phyloP scores from a whole-genome alignment of 345 rosid species.

The Aurinia saxatilis region DNA sequence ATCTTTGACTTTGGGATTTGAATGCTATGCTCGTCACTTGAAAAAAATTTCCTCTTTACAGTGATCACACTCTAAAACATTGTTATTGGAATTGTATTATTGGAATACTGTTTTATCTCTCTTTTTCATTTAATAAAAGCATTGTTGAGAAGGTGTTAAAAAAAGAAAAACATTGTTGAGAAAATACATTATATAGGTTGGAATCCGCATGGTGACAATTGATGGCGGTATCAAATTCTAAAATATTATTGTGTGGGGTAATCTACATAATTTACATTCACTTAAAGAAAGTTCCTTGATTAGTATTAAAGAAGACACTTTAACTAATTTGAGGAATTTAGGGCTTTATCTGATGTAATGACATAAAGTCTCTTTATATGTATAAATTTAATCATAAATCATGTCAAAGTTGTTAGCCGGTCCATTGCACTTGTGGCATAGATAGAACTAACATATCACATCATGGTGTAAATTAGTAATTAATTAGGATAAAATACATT shows the following conservation, averaged over 20 bases:
- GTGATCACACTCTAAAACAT: too few species aligned
- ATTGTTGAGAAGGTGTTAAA: too few species aligned
- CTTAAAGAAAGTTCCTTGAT: slow-evolving; percentile 1
- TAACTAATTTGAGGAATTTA: slow-evolving; percentile 31
- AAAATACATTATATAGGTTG: too few species aligned
- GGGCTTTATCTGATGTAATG: slow-evolving; percentile 31
- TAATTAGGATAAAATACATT: slow-evolving; percentile 7
- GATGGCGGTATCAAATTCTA: too few species aligned
- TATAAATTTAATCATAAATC: slow-evolving; percentile 3
- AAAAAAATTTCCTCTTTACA: too few species aligned
- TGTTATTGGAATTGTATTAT: too few species aligned
- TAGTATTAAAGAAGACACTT: slow-evolving; percentile 19
- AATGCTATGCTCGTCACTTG: too few species aligned
- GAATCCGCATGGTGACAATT: too few species aligned
- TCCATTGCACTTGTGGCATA: slow-evolving; percentile 26
- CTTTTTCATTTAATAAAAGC: too few species aligned
- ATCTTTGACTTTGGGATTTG: too few species aligned
- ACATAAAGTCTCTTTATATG: slow-evolving; percentile 22
- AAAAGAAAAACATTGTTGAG: too few species aligned
- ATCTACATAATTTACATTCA: slow-evolving; percentile 16
- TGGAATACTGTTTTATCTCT: too few species aligned
- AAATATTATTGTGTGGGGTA: neutral
- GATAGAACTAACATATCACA: slow-evolving; percentile 20
- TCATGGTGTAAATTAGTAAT: neutral
- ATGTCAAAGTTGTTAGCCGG: slow-evolving; percentile 27